A percentile compares a stretch with the other conserved stretches of the same genome.
These are phyloP conservation scores for Angomonas ambiguus DNA, from an alignment of 208 protist genomes.

Conservation along the genomic window DNA sequence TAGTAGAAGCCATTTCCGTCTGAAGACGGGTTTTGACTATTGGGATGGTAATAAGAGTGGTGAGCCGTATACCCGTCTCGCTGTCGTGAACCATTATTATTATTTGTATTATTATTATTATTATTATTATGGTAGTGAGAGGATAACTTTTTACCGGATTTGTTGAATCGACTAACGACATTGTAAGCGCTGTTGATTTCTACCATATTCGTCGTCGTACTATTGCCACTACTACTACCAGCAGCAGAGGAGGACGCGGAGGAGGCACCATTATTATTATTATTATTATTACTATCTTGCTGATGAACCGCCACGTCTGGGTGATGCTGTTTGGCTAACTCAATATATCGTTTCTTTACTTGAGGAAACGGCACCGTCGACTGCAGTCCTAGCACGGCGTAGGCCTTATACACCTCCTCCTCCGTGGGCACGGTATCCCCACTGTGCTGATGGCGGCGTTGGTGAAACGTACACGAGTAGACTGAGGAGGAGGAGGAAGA, in stretches of 20 bases:
- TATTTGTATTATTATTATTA: not conserved
- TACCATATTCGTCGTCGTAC: constrained; percentile 38
- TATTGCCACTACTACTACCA: constrained; percentile 17
- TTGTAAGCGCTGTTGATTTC: constrained; percentile 86
- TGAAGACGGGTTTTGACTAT: no score
- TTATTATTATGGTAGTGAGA: no score
- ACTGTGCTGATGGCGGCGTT: not conserved
- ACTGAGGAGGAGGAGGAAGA: not conserved
- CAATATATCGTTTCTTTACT: constrained; percentile 78
- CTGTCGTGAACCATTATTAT: constrained; percentile 10
- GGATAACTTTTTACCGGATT: constrained; percentile 40
- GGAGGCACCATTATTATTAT: constrained; percentile 1
- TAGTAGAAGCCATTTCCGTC: no score
- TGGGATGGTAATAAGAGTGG: no score
- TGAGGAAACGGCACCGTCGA: constrained; percentile 40
- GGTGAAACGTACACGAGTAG: not conserved
- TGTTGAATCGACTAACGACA: constrained; percentile 68
- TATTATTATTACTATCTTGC: constrained; percentile 1
- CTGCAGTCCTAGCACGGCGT: constrained; percentile 61
- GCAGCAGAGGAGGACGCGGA: not conserved
- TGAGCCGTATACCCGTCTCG: no score
- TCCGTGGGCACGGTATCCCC: no score
- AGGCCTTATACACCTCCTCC: constrained; percentile 70
- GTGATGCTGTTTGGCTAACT: constrained; percentile 87
- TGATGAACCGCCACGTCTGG: constrained; percentile 58